These are phyloP conservation scores for Orobanche coerulescens DNA, from an alignment of 257 asterid species.

Conservation along the genomic window DNA sequence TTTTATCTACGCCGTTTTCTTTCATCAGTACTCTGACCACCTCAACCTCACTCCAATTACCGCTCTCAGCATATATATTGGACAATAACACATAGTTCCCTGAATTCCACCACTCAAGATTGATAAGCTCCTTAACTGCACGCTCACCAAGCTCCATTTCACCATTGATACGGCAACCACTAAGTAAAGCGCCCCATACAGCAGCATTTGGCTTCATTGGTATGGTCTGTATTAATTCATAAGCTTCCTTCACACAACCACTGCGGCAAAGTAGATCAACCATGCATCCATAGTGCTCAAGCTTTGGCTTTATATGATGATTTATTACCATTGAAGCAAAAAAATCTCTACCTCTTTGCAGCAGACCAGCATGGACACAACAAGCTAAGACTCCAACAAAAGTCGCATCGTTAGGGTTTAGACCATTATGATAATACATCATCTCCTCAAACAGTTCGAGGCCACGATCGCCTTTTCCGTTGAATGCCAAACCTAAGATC, in stretches of 20 bases:
- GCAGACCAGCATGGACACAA: constrained; percentile 31
- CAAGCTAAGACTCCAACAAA: constrained; percentile 30
- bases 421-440: background rate
- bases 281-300: constrained; percentile 41
- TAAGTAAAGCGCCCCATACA: constrained; percentile 33
- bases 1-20: constrained; percentile 15
- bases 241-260: constrained; percentile 29
- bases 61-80: constrained; percentile 33
- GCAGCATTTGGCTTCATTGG: constrained; percentile 35
- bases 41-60: constrained; percentile 33
- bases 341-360: constrained; percentile 27
- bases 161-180: constrained; percentile 26
- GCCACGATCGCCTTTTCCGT: constrained; percentile 27
- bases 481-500: constrained; percentile 27
- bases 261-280: constrained; percentile 35
- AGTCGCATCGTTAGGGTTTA: constrained; percentile 25
- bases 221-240: constrained; percentile 25
- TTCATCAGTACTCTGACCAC: background rate
- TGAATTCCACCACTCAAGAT: constrained; percentile 33
- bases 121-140: constrained; percentile 32
- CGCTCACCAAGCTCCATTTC: constrained; percentile 26
- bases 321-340: constrained; percentile 26
- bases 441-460: constrained; percentile 25
- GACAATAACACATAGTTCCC: constrained; percentile 37
- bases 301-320: constrained; percentile 22